Percentiles rank a stretch among this genome's conserved stretches.
Conservation (phyloP, 352 stramenopile genomes). For the Pythium chondricola region DNA sequence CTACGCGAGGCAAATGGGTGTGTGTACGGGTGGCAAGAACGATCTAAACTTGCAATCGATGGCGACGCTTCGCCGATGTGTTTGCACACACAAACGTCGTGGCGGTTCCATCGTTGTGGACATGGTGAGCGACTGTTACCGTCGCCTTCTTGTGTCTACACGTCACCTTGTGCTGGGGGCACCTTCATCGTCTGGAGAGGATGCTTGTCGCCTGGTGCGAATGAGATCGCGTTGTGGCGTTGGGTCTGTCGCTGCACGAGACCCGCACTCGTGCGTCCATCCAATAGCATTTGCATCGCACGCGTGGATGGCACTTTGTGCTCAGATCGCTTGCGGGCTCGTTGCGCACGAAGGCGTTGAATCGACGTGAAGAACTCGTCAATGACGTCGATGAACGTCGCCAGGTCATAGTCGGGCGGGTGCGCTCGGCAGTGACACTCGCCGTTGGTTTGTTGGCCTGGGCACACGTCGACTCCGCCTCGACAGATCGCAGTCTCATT, state of each 20-base stretch:
- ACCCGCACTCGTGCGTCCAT: neutral
- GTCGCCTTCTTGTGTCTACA: no score
- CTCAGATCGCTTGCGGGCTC: conserved; percentile 20
- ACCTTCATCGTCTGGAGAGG: no score
- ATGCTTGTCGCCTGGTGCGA: no score
- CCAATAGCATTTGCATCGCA: conserved; percentile 4
- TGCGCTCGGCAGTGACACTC: conserved; percentile 29
- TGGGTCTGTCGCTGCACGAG: neutral
- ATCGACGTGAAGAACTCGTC: conserved; percentile 41
- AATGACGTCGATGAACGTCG: conserved; percentile 34
- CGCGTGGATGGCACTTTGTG: conserved; percentile 28
- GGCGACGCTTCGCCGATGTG: conserved; percentile 10
- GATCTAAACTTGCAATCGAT: neutral
- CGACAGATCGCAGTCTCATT: conserved; percentile 44
- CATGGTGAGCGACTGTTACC: no score
- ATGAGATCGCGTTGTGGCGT: conserved; percentile 1
- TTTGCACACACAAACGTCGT: no score
- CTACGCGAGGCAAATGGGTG: no score
- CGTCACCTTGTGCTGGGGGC: no score
- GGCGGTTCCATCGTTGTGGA: no score
- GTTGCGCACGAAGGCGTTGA: conserved; percentile 20
- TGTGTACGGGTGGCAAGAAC: no score
- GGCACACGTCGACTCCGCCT: conserved; percentile 48
- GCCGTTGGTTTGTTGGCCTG: conserved; percentile 37
- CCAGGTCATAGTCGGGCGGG: conserved; percentile 27